These are phyloP conservation scores for Fraxinus pennsylvanica DNA, from an alignment of 257 asterid species.

Conservation along the genomic window DNA sequence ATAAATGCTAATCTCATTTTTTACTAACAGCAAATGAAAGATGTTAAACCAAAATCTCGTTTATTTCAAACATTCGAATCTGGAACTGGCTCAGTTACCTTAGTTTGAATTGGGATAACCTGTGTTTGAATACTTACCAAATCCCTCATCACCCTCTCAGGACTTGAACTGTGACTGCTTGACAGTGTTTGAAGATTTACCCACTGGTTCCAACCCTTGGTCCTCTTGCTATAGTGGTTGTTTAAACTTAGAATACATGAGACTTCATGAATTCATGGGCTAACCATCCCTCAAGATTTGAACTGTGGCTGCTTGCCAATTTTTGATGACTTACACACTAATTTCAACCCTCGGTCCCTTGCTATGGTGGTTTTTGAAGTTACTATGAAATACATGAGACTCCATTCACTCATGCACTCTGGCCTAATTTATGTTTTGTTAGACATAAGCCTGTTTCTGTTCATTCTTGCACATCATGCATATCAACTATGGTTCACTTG, in stretches of 20 bases:
- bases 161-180: background rate
- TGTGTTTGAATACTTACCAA: background rate
- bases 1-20: background rate
- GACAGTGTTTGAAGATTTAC: background rate
- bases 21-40: constrained; percentile 4
- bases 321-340: background rate
- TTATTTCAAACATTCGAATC: background rate
- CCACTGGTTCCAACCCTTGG: background rate
- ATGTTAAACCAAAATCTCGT: constrained; percentile 17
- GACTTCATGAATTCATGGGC: background rate
- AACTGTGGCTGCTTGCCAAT: background rate
- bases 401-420: background rate
- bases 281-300: background rate
- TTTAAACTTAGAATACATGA: background rate
- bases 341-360: background rate
- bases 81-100: constrained; percentile 11
- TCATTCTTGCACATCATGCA: background rate
- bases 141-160: background rate
- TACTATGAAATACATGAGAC: background rate
- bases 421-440: background rate
- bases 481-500: background rate
- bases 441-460: background rate
- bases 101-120: background rate
- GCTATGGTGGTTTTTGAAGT: background rate
- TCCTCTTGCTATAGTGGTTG: background rate